These are phyloP conservation scores for Didymella exigua DNA, from an alignment of 2,329 filamentous ascomycete genomes.

Conservation along the genomic window DNA sequence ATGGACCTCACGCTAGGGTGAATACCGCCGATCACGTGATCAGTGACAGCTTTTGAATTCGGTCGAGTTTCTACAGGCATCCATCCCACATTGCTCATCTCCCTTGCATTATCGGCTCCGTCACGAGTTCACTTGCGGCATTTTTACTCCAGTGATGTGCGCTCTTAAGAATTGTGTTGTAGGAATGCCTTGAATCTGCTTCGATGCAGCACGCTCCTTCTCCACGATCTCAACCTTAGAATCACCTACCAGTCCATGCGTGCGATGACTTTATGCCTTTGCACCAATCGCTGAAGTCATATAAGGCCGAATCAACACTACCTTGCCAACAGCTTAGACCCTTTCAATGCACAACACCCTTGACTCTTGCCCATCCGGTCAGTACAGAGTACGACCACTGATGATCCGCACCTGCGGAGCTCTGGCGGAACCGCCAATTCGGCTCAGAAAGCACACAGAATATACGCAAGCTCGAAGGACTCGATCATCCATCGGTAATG, in stretches of 20 bases:
- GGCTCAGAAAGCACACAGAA: background rate
- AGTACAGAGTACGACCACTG: too few species aligned
- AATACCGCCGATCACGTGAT: background rate
- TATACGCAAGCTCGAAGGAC: background rate
- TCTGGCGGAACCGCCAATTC: background rate
- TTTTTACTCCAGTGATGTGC: too few species aligned
- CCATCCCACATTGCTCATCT: too few species aligned
- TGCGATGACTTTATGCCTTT: background rate
- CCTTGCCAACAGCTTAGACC: background rate
- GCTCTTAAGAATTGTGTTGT: too few species aligned
- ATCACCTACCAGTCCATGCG: background rate
- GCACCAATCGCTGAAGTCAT: background rate
- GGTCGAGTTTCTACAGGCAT: too few species aligned
- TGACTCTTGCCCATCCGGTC: too few species aligned
- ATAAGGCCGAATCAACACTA: background rate
- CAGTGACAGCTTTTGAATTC: background rate
- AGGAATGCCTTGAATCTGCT: background rate
- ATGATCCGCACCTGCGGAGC: background rate
- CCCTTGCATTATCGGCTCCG: too few species aligned
- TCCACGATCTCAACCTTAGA: too few species aligned
- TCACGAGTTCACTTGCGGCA: too few species aligned
- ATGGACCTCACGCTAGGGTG: too few species aligned
- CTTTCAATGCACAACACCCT: background rate
- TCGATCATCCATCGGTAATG: conserved; percentile 54
- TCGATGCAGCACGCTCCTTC: background rate